Conservation (phyloP, 371 early-diverging fungal genomes). For the Mortierella sp. region DNA sequence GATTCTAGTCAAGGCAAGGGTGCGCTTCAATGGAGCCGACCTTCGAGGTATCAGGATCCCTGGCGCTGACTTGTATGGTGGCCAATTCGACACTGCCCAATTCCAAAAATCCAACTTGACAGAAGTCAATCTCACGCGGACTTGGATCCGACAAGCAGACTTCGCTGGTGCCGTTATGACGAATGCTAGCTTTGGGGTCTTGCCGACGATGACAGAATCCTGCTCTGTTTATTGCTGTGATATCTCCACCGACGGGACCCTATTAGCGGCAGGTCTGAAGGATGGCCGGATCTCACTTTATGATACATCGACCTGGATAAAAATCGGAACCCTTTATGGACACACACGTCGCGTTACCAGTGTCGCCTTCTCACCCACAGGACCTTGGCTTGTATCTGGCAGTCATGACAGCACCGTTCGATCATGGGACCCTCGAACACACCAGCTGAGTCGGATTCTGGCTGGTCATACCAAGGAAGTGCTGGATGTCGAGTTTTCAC, state of each 20-base stretch:
- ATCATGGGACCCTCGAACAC: background rate
- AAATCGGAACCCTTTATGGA: background rate
- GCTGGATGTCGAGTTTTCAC: background rate
- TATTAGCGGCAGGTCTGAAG: background rate
- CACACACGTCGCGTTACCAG: background rate
- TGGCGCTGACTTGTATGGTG: no score
- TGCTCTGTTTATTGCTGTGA: background rate
- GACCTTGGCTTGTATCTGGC: background rate
- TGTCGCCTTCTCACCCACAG: background rate
- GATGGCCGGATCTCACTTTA: background rate
- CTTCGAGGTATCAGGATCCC: no score
- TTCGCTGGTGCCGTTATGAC: background rate
- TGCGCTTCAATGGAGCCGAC: no score
- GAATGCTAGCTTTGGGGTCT: background rate
- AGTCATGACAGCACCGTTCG: background rate
- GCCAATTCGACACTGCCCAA: no score
- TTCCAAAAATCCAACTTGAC: no score
- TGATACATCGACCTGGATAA: background rate
- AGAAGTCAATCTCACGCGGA: no score
- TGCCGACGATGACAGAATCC: background rate
- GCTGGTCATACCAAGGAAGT: background rate
- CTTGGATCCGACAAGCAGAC: background rate
- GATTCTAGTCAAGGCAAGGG: no score
- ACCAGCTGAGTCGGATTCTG: background rate
- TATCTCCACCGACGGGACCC: background rate